Conservation (phyloP, 2,329 filamentous ascomycete genomes). For the Davidsoniella eucalypti region DNA sequence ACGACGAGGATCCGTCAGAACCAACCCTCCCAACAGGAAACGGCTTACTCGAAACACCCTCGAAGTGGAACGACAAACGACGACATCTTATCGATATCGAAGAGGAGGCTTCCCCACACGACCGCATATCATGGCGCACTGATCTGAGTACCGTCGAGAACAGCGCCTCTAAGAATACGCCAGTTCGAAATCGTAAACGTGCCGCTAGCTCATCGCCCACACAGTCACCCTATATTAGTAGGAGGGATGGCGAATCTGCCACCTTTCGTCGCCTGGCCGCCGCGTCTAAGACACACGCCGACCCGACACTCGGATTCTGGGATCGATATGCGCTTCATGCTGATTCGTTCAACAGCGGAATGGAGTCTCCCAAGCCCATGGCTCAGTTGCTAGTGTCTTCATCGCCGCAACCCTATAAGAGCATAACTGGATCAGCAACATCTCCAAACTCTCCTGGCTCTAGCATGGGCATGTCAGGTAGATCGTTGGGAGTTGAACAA, state of each 20-base stretch:
- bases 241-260: conserved; percentile 7
- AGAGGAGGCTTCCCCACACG: conserved; percentile 38
- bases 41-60: conserved; percentile 31
- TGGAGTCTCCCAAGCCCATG: conserved; percentile 6
- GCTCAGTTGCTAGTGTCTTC: conserved; percentile 30
- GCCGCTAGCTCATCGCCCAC: conserved; percentile 58
- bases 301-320: conserved; percentile 62
- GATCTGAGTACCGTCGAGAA: conserved; percentile 26
- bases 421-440: conserved; percentile 8
- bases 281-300: conserved; percentile 36
- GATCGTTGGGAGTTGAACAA: not conserved
- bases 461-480: not conserved
- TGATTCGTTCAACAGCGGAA: conserved; percentile 16
- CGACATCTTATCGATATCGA: conserved; percentile 27
- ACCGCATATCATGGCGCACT: conserved; percentile 45
- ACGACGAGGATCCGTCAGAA: conserved; percentile 10
- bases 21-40: conserved; percentile 14
- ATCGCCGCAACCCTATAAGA: conserved; percentile 44
- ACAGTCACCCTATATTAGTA: conserved; percentile 37
- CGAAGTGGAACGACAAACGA: conserved; percentile 38
- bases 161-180: conserved; percentile 31
- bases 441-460: conserved; percentile 1
- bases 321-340: conserved; percentile 48
- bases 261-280: conserved; percentile 12
- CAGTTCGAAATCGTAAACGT: conserved; percentile 43